phyloP scores from a whole-genome alignment of 495 filamentous ascomycete genomes.

The Penicillium goetzii region DNA sequence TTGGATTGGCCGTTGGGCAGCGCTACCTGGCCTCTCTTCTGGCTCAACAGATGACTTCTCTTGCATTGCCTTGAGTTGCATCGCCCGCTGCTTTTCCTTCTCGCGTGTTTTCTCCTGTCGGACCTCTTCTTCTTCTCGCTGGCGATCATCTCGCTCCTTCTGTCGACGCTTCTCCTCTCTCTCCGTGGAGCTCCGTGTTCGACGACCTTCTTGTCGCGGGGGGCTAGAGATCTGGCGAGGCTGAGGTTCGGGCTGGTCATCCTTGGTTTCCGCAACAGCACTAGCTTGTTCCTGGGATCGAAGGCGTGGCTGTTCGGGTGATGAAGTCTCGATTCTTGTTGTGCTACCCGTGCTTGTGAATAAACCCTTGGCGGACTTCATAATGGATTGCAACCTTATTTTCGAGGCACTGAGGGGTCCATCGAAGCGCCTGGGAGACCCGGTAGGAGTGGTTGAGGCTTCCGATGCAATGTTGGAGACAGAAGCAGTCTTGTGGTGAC shows the following conservation, averaged over 20 bases:
- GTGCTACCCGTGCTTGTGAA: conserved; percentile 80
- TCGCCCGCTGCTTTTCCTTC: conserved; percentile 62
- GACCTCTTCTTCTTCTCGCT: conserved; percentile 56
- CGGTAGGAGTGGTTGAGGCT: conserved; percentile 65
- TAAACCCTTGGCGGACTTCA: conserved; percentile 81
- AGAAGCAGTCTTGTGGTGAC: conserved; percentile 65
- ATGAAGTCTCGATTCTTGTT: conserved; percentile 65
- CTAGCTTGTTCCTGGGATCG: conserved; percentile 25
- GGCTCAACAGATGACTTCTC: conserved; percentile 40
- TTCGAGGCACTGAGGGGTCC: conserved; percentile 87
- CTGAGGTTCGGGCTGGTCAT: conserved; percentile 21
- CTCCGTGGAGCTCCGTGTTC: conserved; percentile 76
- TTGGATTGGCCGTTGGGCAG: conserved; percentile 48
- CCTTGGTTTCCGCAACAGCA: conserved; percentile 18
- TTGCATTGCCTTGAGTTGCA: conserved; percentile 41
- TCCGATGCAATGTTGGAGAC: conserved; percentile 58
- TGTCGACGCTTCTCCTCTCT: conserved; percentile 66
- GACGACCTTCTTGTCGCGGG: conserved; percentile 53
- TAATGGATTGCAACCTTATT: conserved; percentile 81
- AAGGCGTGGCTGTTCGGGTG: conserved; percentile 38
- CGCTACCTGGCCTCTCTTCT: conserved; percentile 45
- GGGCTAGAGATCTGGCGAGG: conserved; percentile 36
- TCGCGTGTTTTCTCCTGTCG: conserved; percentile 65
- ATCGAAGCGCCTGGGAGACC: conserved; percentile 73
- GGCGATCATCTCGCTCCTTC: conserved; percentile 58